A percentile compares a stretch with the other conserved stretches of the same genome.
phyloP scores from a whole-genome alignment of 352 stramenopile genomes.

The Pythium folliculosum region DNA sequence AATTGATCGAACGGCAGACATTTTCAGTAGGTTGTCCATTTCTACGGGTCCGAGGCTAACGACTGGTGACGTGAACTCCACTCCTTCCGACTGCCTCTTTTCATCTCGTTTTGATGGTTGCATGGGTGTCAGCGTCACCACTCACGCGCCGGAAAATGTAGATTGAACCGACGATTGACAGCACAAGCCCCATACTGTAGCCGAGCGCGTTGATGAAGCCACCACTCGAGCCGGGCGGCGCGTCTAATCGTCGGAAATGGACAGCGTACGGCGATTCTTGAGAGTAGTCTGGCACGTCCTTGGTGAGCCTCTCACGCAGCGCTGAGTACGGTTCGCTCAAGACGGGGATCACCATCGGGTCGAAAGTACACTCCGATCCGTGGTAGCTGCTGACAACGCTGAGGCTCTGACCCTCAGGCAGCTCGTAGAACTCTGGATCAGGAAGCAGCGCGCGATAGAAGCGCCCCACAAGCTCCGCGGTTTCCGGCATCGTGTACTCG shows the following conservation, averaged over 20 bases:
- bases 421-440: constrained; percentile 51
- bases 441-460: constrained; percentile 73
- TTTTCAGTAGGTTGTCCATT: neutral
- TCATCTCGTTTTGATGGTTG: constrained; percentile 30
- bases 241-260: constrained; percentile 23
- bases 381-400: constrained; percentile 78
- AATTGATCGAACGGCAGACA: no score
- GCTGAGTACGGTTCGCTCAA: constrained; percentile 20
- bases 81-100: neutral
- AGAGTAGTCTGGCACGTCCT: neutral
- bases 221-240: neutral
- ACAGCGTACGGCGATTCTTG: constrained; percentile 24
- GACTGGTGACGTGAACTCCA: neutral
- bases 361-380: constrained; percentile 57
- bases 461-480: constrained; percentile 46
- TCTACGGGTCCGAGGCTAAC: neutral
- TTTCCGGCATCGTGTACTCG: constrained; percentile 61
- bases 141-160: constrained; percentile 65
- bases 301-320: constrained; percentile 19
- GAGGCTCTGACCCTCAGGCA: constrained; percentile 48
- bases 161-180: constrained; percentile 51
- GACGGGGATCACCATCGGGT: constrained; percentile 48
- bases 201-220: constrained; percentile 15
- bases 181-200: constrained; percentile 40
- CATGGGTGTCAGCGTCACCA: constrained; percentile 23